phyloP scores from a whole-genome alignment of 306 rosid genomes.

The Pterocarpus santalinus region DNA sequence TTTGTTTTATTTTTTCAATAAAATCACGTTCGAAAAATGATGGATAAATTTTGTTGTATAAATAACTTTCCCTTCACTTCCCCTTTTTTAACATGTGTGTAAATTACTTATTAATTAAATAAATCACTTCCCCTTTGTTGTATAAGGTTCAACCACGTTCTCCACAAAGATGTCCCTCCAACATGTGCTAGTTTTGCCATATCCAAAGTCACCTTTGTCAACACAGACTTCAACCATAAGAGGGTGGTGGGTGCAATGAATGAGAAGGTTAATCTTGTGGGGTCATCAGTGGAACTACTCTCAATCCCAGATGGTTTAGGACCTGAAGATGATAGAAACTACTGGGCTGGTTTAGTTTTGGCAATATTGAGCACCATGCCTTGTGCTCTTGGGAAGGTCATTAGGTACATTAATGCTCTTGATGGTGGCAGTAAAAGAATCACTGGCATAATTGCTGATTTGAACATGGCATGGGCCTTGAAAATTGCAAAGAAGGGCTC shows the following conservation, averaged over 20 bases:
- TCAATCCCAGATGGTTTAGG: slow-evolving; percentile 52
- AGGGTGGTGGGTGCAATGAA: not conserved
- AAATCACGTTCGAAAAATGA: no score
- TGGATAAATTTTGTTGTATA: no score
- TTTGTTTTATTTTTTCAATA: no score
- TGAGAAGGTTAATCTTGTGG: not conserved
- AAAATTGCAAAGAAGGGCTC: slow-evolving; percentile 44
- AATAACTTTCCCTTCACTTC: no score
- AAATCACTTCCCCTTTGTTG: no score
- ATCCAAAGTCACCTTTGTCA: not conserved
- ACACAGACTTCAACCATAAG: not conserved
- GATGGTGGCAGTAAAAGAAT: not conserved
- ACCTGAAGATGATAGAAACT: slow-evolving; percentile 49
- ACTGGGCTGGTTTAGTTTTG: not conserved
- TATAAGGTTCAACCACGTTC: not conserved
- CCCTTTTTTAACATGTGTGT: no score
- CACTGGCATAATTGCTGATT: slow-evolving; percentile 46
- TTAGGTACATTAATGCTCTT: slow-evolving; percentile 36
- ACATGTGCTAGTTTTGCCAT: not conserved
- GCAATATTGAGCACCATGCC: slow-evolving; percentile 44
- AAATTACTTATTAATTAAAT: no score
- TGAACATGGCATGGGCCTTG: slow-evolving; percentile 47
- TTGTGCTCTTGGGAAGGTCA: slow-evolving; percentile 49
- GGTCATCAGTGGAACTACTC: slow-evolving; percentile 14
- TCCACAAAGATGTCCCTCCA: slow-evolving; percentile 38